Evolutionary conservation across 148 eudicot genomes (phyloP).

Genomic region (Cornus kousa): DNA sequence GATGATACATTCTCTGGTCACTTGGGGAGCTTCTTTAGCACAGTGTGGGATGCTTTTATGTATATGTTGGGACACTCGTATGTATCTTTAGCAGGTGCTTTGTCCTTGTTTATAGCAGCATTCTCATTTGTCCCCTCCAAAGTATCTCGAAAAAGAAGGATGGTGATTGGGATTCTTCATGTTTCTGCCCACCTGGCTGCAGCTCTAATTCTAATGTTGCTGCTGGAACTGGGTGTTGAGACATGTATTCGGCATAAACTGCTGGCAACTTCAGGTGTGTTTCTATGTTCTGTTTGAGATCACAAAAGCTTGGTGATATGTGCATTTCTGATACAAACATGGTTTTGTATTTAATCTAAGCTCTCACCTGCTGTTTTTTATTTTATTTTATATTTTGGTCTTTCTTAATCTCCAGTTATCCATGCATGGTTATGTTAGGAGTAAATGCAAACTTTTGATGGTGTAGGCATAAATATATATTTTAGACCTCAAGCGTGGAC

Average conservation of each 20-base stretch:
- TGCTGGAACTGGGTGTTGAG: conserved; percentile 91
- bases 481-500: not conserved
- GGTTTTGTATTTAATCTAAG: not conserved
- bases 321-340: not conserved
- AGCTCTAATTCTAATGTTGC: conserved; percentile 87
- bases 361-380: not conserved
- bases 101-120: conserved; percentile 62
- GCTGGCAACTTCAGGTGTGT: conserved; percentile 82
- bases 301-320: not conserved
- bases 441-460: not conserved
- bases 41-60: conserved; percentile 76
- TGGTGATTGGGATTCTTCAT: conserved; percentile 74
- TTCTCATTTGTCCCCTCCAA: conserved; percentile 84
- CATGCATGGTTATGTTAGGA: not conserved
- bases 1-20: conserved; percentile 89
- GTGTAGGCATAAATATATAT: not conserved
- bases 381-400: not conserved
- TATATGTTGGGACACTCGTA: conserved; percentile 74
- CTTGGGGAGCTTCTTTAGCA: conserved; percentile 64
- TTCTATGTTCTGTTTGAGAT: not conserved
- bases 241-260: conserved; percentile 86
- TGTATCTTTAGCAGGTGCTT: conserved; percentile 68
- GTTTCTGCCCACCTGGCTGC: conserved; percentile 86
- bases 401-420: not conserved
- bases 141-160: conserved; percentile 76